These are phyloP conservation scores for Blastobotrys peoriensis DNA, from an alignment of 805 yeast genomes.

Conservation along the genomic window DNA sequence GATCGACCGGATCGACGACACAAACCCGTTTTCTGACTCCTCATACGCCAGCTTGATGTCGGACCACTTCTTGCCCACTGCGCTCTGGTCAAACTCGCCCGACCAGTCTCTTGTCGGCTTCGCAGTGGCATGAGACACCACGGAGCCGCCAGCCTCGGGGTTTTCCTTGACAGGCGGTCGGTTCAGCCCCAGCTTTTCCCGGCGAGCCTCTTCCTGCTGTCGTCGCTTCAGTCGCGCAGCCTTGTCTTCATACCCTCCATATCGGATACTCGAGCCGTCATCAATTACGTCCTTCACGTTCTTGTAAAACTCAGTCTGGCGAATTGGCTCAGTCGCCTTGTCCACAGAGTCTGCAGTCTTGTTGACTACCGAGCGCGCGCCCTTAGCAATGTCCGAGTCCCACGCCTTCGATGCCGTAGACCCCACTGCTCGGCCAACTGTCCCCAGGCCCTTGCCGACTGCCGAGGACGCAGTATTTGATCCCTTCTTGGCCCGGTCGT, in stretches of 20 bases:
- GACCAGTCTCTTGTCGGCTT: conserved; percentile 66
- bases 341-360: conserved; percentile 80
- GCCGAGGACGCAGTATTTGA: conserved; percentile 43
- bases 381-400: conserved; percentile 90
- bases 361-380: conserved; percentile 79
- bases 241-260: conserved; percentile 87
- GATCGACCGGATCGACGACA: conserved; percentile 72
- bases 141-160: conserved; percentile 62
- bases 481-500: conserved; percentile 72
- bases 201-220: conserved; percentile 35
- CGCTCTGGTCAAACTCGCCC: conserved; percentile 58
- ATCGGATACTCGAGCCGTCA: conserved; percentile 81
- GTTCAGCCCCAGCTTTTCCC: conserved; percentile 45
- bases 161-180: conserved; percentile 67
- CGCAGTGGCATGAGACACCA: conserved; percentile 77
- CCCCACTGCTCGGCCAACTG: conserved; percentile 93
- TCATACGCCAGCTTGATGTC: conserved; percentile 61
- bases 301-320: conserved; percentile 83
- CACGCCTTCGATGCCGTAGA: conserved; percentile 85
- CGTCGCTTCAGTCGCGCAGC: conserved; percentile 75
- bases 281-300: conserved; percentile 84
- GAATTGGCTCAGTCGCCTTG: conserved; percentile 82
- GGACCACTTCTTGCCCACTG: conserved; percentile 59
- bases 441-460: conserved; percentile 65
- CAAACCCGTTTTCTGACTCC: conserved; percentile 88